Conservation (phyloP, 768 basidiomycete genomes). For the Russula sp. region DNA sequence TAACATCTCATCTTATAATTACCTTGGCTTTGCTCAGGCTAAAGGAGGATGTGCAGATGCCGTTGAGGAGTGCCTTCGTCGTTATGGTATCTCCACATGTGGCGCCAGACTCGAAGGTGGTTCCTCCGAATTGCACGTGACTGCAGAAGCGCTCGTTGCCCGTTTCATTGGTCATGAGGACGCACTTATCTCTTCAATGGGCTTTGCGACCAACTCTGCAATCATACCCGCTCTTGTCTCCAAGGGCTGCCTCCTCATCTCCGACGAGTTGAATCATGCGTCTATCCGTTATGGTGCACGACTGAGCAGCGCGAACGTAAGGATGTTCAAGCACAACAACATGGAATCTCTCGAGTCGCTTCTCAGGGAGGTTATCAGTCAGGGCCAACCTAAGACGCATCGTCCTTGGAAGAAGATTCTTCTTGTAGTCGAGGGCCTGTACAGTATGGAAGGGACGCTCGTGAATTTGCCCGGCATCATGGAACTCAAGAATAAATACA, state of each 20-base stretch:
- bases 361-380: conserved; percentile 86
- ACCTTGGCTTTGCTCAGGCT: conserved; percentile 95
- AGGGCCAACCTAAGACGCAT: conserved; percentile 96
- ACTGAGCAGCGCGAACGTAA: conserved; percentile 79
- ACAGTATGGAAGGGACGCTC: conserved; percentile 98
- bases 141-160: conserved; percentile 82
- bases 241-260: conserved; percentile 92
- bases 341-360: conserved; percentile 76
- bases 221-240: conserved; percentile 85
- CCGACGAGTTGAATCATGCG: conserved; percentile 95
- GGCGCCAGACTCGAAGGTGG: conserved; percentile 81
- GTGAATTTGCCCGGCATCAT: conserved; percentile 77
- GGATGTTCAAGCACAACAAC: conserved; percentile 97
- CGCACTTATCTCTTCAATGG: conserved; percentile 87
- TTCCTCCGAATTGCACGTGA: conserved; percentile 75
- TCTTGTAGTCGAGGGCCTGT: conserved; percentile 89
- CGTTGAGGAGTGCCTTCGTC: conserved; percentile 74
- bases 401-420: conserved; percentile 99
- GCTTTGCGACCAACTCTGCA: conserved; percentile 94
- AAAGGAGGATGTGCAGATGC: conserved; percentile 92
- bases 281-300: conserved; percentile 92
- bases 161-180: conserved; percentile 89
- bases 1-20: conserved; percentile 98
- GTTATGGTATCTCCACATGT: conserved; percentile 74
- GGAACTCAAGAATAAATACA: conserved; percentile 90